A percentile compares a stretch with the other conserved stretches of the same genome.
Evolutionary conservation across 306 rosid species (phyloP).

Genomic region (Rosa lucieae): DNA sequence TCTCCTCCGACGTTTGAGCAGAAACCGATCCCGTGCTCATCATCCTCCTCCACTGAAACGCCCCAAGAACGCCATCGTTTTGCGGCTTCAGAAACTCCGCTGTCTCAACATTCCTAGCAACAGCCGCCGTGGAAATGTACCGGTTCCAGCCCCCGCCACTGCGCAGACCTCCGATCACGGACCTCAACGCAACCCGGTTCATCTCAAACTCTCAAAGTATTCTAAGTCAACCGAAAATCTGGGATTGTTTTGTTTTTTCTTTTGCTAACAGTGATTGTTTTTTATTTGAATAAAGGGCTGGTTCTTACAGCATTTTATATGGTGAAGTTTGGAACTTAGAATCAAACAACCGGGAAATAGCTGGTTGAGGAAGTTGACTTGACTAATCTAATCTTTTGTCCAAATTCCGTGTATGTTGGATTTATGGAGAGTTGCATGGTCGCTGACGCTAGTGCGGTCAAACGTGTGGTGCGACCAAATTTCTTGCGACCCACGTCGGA

Average conservation of each 20-base stretch:
- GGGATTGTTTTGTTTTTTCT: neutral
- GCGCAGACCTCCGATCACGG: conserved; percentile 37
- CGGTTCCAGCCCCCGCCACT: conserved; percentile 23
- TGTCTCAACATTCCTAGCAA: conserved; percentile 14
- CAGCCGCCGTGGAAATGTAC: conserved; percentile 25
- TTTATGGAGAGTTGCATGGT: neutral
- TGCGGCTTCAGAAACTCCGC: too few relatives aligned
- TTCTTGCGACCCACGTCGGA: neutral
- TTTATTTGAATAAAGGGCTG: too few relatives aligned
- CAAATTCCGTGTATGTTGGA: neutral
- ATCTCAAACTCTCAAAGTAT: neutral
- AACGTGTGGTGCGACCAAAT: neutral
- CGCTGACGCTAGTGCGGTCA: neutral
- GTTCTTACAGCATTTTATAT: neutral
- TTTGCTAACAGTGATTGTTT: neutral
- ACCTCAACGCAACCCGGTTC: conserved; percentile 45
- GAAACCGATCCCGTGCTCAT: conserved; percentile 27
- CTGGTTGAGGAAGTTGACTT: conserved; percentile 9
- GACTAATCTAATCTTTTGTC: neutral
- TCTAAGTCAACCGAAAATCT: neutral
- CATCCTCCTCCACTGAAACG: conserved; percentile 43
- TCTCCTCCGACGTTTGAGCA: conserved; percentile 9
- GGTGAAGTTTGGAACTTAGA: neutral
- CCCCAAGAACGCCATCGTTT: conserved; percentile 19
- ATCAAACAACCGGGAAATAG: neutral